Percentiles rank a stretch among this genome's conserved stretches.
phyloP scores from a whole-genome alignment of 768 basidiomycete species.

The Podaxis mareebaensis region DNA sequence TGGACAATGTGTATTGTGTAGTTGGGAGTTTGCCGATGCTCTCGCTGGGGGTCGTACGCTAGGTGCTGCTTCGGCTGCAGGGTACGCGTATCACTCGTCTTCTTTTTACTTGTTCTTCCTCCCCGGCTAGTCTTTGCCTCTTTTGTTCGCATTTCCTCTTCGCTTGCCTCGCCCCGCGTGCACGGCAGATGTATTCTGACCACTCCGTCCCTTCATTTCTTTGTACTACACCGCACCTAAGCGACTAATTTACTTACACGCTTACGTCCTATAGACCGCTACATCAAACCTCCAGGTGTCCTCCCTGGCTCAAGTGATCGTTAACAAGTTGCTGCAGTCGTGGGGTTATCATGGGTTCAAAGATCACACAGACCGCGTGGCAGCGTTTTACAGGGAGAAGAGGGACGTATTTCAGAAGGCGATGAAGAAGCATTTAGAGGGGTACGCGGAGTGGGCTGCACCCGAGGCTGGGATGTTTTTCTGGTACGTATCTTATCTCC shows the following conservation, averaged over 20 bases:
- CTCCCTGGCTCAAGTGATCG: slow-evolving; percentile 64
- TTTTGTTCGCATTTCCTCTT: neutral
- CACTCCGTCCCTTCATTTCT: neutral
- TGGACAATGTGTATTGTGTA: neutral
- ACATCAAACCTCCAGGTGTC: slow-evolving; percentile 69
- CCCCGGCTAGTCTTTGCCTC: neutral
- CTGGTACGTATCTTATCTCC: slow-evolving; percentile 53
- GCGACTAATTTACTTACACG: neutral
- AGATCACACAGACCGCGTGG: slow-evolving; percentile 64
- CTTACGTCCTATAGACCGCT: slow-evolving; percentile 46
- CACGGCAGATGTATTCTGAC: neutral
- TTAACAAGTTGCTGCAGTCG: slow-evolving; percentile 52
- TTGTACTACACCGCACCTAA: neutral
- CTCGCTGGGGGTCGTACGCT: neutral
- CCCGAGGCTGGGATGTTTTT: slow-evolving; percentile 90
- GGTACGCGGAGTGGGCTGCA: slow-evolving; percentile 68
- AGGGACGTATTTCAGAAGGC: slow-evolving; percentile 78
- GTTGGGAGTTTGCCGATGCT: neutral
- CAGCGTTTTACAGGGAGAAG: slow-evolving; percentile 73
- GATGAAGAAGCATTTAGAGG: slow-evolving; percentile 74
- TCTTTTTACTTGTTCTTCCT: neutral
- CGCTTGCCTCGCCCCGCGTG: neutral
- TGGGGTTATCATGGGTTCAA: slow-evolving; percentile 83
- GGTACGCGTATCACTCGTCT: neutral
- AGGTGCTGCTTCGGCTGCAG: neutral